Base-by-base conservation (phyloP, 2,329 filamentous ascomycete genomes). In the Paramyrothecium sp. region DNA sequence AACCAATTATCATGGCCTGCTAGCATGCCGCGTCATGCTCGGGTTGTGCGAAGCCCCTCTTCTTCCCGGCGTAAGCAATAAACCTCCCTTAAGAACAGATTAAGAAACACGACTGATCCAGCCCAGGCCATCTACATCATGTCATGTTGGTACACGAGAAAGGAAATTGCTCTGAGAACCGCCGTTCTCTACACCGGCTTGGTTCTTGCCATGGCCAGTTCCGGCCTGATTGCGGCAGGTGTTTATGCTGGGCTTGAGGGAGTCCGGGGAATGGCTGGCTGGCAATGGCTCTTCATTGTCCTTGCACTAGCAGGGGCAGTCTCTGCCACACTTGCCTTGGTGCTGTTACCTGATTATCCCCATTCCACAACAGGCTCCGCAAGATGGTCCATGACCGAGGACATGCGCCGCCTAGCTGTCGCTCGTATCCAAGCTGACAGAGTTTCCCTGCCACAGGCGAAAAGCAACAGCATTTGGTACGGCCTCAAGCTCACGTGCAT, bases 271-370 rank as follows among this genome's bases (percentile, higher is more conserved):
- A 58, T 77, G 13, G 63, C 64, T 13, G 74, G 73, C 1, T 78
- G 75, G 75, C 67, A 69, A 56, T 78, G 75, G 75, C 63, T 77
- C 0, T 77, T 76, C 54, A 72, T 77, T 19, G 67, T 78, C 4
- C 68, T 76, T 46, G 74, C 60, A 2, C 44, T 58, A 17, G 58
- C 60, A 3, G 64, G 66, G 1, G 56, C 64, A 2, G 51, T 54
- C 3, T 60, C 64, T 0, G 65, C 64, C 0, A 44, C 67, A 3
- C 21, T 67, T 1, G 60, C 56, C 0, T 53, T 67, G 1, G 61
- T 65, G 8, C 52, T 68, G 0, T 5, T 61, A 1, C 66, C 65
- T 3, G 66, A 67, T 41, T 68, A 65, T 19, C 66, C 65, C 0
- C 59, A 62, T 21, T 65, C 63, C 0, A 64, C 48, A 1, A 69